These are phyloP conservation scores for Ettlia oleoabundans DNA, from an alignment of 139 green algal species.

Conservation along the genomic window DNA sequence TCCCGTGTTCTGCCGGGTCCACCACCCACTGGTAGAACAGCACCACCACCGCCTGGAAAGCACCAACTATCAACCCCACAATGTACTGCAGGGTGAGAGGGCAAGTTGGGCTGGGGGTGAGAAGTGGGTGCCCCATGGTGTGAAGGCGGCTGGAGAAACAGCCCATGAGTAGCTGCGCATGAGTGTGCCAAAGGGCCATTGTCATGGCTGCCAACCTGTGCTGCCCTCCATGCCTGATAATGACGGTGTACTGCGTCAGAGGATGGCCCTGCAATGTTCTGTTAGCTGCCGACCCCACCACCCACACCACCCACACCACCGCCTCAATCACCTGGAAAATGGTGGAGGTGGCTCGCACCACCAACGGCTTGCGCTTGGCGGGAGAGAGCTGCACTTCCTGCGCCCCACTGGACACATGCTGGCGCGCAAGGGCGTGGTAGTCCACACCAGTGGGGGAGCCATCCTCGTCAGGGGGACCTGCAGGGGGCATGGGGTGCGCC, in stretches of 20 bases:
- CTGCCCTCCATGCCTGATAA: no score
- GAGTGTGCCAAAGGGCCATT: no score
- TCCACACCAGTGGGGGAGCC: slow-evolving; percentile 9
- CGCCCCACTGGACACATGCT: slow-evolving; percentile 11
- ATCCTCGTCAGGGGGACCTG: slow-evolving; percentile 6
- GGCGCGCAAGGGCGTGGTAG: slow-evolving; percentile 34
- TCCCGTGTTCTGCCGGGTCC: slow-evolving; percentile 74
- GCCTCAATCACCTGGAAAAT: not conserved
- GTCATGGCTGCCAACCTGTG: no score
- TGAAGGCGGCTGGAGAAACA: no score
- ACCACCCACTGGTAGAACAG: slow-evolving; percentile 86
- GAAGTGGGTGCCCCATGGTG: not conserved
- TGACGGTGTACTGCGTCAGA: no score
- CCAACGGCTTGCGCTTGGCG: not conserved
- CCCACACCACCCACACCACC: not conserved
- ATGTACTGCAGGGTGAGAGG: slow-evolving; percentile 55
- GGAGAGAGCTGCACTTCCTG: not conserved
- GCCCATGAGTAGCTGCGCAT: no score
- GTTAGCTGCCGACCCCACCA: no score
- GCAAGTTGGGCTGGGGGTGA: not conserved
- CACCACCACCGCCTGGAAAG: slow-evolving; percentile 68
- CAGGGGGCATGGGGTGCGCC: not conserved
- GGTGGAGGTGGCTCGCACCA: not conserved
- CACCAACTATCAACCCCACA: slow-evolving; percentile 65
- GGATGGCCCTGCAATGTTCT: no score